Percentiles rank a stretch among this genome's conserved stretches.
phyloP scores from a whole-genome alignment of 345 rosid genomes.

The Garcia nutans region DNA sequence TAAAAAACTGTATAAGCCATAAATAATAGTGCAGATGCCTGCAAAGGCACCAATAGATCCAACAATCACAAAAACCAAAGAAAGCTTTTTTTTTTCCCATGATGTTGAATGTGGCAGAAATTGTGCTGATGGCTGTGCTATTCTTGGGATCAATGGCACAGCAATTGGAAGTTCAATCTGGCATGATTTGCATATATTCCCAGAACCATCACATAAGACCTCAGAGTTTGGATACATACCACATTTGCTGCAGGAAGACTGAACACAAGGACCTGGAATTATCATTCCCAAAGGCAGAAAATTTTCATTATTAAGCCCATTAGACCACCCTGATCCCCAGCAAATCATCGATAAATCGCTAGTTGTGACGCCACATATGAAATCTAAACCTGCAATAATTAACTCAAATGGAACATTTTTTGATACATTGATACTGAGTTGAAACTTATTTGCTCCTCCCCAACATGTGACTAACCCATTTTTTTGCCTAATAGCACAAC shows the following conservation, averaged over 20 bases:
- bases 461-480: conserved; percentile 52
- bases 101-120: conserved; percentile 14
- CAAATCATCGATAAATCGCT: conserved; percentile 46
- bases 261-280: conserved; percentile 59
- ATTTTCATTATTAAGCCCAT: conserved; percentile 8
- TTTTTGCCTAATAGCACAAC: conserved; percentile 40
- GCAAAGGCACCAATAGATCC: conserved; percentile 51
- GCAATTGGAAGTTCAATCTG: conserved; percentile 45
- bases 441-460: conserved; percentile 38
- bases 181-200: conserved; percentile 52
- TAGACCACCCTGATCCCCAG: conserved; percentile 53
- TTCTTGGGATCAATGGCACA: conserved; percentile 37
- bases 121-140: conserved; percentile 18
- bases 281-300: conserved; percentile 36
- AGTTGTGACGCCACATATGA: conserved; percentile 51
- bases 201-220: conserved; percentile 47
- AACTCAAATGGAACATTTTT: conserved; percentile 41
- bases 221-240: conserved; percentile 50
- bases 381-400: conserved; percentile 46
- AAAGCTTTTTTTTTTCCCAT: conserved; percentile 25
- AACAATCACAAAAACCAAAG: conserved; percentile 33
- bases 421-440: conserved; percentile 10
- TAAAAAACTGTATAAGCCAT: conserved; percentile 29
- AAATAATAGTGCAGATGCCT: conserved; percentile 41
- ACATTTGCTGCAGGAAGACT: conserved; percentile 39